phyloP scores from a whole-genome alignment of 306 rosid genomes.

The Quercus agrifolia region DNA sequence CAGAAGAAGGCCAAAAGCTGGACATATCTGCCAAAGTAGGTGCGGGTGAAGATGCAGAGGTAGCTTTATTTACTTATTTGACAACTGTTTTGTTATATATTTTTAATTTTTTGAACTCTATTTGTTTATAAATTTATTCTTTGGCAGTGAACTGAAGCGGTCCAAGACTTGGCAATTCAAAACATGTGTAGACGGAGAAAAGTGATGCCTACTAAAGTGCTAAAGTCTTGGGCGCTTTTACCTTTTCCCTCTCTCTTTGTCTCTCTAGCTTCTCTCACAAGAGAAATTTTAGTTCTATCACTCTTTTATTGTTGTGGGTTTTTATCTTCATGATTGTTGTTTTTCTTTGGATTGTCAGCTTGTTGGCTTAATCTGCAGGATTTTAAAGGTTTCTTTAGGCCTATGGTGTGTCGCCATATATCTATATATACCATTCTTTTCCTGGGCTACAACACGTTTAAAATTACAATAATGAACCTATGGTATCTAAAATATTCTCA shows the following conservation, averaged over 20 bases:
- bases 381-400: slow-evolving; percentile 11
- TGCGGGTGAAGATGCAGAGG: slow-evolving; percentile 51
- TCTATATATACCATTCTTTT: too few species aligned
- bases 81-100: background rate
- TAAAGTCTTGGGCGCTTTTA: slow-evolving; percentile 16
- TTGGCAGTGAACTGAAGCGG: slow-evolving; percentile 39
- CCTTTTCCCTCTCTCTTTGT: too few species aligned
- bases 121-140: background rate
- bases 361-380: background rate
- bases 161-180: slow-evolving; percentile 13
- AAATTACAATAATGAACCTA: too few species aligned
- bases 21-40: slow-evolving; percentile 35
- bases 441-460: too few species aligned
- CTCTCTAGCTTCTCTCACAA: background rate
- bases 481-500: too few species aligned
- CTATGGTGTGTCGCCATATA: background rate
- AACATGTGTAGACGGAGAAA: slow-evolving; percentile 28
- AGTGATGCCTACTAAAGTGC: slow-evolving; percentile 15
- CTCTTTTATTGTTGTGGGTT: slow-evolving; percentile 3
- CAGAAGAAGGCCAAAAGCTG: slow-evolving; percentile 42
- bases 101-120: background rate
- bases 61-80: slow-evolving; percentile 19
- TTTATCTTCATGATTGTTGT: slow-evolving; percentile 10
- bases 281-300: slow-evolving; percentile 22
- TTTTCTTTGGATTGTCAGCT: slow-evolving; percentile 1